A percentile compares a stretch with the other conserved stretches of the same genome.
phyloP scores from a whole-genome alignment of 495 filamentous ascomycete species.

The Aspergillus sclerotiicarbonarius region DNA sequence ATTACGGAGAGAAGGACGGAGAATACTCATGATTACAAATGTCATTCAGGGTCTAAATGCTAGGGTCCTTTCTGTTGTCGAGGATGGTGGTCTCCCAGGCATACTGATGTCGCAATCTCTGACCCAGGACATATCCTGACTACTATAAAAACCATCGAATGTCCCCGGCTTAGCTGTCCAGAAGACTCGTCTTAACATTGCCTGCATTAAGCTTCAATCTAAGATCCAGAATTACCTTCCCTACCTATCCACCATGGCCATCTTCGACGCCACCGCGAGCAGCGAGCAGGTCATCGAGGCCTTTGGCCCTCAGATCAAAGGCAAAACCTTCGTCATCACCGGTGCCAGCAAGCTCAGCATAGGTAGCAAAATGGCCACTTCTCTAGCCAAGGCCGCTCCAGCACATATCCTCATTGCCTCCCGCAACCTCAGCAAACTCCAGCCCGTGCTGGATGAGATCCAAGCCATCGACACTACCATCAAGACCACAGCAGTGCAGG shows the following conservation, averaged over 20 bases:
- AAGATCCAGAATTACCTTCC: no score
- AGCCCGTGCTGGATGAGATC: not conserved
- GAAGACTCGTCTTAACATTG: no score
- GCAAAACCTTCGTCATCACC: conserved; percentile 2
- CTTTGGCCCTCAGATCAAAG: not conserved
- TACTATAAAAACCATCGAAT: no score
- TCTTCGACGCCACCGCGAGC: not conserved
- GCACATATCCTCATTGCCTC: not conserved
- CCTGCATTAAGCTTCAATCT: no score
- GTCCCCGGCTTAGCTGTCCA: no score
- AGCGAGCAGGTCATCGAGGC: not conserved
- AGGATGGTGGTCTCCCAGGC: no score
- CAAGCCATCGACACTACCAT: not conserved
- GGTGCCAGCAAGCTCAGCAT: conserved; percentile 2
- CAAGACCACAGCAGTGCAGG: not conserved
- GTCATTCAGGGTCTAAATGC: no score
- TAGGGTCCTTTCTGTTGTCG: no score
- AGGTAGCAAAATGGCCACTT: conserved; percentile 2
- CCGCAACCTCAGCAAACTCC: not conserved
- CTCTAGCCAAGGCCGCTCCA: not conserved
- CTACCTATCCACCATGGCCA: not conserved
- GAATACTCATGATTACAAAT: no score
- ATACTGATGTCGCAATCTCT: no score
- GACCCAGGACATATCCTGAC: no score
- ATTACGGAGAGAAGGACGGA: no score